A percentile compares a stretch with the other conserved stretches of the same genome.
Conservation (phyloP, 176 grass and related monocot genomes). For the Aegilops tauschii region DNA sequence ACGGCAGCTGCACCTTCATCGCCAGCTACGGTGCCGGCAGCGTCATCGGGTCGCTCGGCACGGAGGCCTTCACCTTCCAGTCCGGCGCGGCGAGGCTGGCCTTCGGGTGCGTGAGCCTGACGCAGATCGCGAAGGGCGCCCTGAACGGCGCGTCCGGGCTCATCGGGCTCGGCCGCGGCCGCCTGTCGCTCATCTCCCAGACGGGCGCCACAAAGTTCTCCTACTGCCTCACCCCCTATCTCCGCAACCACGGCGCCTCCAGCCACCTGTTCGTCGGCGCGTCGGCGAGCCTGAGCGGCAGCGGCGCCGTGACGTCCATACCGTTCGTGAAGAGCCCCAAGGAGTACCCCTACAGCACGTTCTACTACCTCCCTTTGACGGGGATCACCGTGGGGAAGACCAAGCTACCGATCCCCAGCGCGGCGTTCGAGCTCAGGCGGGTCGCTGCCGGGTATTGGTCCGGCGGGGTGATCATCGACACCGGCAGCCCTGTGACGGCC, state of each 20-base stretch:
- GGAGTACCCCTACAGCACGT: not conserved
- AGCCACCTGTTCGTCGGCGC: constrained; percentile 37
- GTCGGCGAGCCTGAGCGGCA: not conserved
- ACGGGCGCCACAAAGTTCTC: constrained; percentile 20
- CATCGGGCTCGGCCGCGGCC: constrained; percentile 32
- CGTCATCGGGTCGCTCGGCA: not conserved
- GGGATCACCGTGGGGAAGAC: constrained; percentile 11
- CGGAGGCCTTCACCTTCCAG: constrained; percentile 14
- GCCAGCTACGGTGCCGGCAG: not conserved
- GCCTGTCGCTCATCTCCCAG: constrained; percentile 16
- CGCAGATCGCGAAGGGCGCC: accelerated
- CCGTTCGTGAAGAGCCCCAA: constrained; percentile 23
- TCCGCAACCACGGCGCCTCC: not conserved
- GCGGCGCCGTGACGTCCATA: not conserved
- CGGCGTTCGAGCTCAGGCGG: not conserved
- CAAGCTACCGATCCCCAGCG: constrained; percentile 7
- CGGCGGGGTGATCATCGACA: constrained; percentile 19
- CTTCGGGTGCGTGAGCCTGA: constrained; percentile 11
- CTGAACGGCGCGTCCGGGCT: constrained; percentile 8
- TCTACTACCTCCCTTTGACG: constrained; percentile 26
- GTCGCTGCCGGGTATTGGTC: not conserved
- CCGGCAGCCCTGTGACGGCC: not conserved
- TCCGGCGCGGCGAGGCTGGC: not conserved
- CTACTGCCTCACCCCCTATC: constrained; percentile 31
- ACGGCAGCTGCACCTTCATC: not conserved